Evolutionary conservation across 306 rosid genomes (phyloP).

Genomic region (Ormosia emarginata): DNA sequence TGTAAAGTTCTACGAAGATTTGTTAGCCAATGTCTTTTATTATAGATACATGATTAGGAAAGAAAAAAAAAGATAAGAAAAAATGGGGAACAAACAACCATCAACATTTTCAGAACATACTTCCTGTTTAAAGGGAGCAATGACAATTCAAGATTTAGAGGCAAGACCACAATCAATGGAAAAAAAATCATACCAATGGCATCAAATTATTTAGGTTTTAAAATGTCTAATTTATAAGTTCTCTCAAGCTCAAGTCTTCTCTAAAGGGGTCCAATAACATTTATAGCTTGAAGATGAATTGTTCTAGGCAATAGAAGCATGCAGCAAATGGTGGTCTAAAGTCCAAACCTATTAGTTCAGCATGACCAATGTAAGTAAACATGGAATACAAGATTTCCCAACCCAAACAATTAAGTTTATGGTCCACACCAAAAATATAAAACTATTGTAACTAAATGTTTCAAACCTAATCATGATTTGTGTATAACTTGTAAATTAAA

Average conservation of each 20-base stretch:
- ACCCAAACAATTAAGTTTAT: too few relatives aligned
- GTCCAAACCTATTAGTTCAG: conserved; percentile 11
- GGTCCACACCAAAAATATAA: background rate
- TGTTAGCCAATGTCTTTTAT: background rate
- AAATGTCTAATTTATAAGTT: background rate
- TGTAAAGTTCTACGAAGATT: background rate
- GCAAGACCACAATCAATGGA: too few relatives aligned
- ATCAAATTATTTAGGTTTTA: background rate
- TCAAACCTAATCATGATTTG: background rate
- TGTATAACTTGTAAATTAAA: background rate
- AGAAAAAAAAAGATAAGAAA: too few relatives aligned
- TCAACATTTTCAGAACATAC: too few relatives aligned
- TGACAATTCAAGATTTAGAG: too few relatives aligned
- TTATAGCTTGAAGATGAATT: too few relatives aligned
- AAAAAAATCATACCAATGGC: background rate
- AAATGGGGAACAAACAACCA: too few relatives aligned
- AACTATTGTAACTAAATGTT: background rate
- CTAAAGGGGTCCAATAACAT: background rate
- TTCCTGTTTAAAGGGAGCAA: too few relatives aligned
- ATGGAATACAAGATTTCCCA: background rate
- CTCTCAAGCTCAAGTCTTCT: background rate
- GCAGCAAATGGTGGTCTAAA: too few relatives aligned
- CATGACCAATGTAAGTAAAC: background rate
- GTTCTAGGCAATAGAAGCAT: background rate
- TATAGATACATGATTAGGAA: too few relatives aligned